A percentile compares a stretch with the other conserved stretches of the same genome.
Conservation (phyloP, 495 filamentous ascomycete species). For the Neurospora sp. region DNA sequence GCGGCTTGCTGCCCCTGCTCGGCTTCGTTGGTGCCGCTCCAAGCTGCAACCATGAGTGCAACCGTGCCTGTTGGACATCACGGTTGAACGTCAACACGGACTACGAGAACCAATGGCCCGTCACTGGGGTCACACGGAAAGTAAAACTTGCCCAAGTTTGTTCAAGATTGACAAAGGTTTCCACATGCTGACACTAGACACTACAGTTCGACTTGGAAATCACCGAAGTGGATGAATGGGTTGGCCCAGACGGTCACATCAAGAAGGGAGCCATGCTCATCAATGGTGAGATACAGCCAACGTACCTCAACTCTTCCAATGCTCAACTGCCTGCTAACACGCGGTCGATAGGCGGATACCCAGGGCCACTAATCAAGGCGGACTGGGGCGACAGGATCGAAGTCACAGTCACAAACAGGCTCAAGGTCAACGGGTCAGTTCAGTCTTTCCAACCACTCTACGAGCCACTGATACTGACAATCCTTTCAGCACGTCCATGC, state of each 20-base stretch:
- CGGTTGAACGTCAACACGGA: constrained; percentile 2
- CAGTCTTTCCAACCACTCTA: neutral
- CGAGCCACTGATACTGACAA: neutral
- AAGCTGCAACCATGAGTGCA: constrained; percentile 22
- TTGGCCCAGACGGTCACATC: constrained; percentile 28
- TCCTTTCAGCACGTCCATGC: constrained; percentile 9
- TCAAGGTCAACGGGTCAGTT: constrained; percentile 11
- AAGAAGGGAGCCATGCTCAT: constrained; percentile 16
- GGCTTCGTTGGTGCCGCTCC: neutral
- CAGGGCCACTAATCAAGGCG: constrained; percentile 19
- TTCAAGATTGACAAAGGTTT: no score
- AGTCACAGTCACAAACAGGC: constrained; percentile 15
- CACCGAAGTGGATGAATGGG: constrained; percentile 9
- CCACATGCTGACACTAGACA: constrained; percentile 1
- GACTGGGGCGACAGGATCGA: constrained; percentile 22
- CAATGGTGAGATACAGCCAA: constrained; percentile 20
- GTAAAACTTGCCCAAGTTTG: neutral
- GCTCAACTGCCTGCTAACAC: neutral
- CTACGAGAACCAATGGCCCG: constrained; percentile 1
- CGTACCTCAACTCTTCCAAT: neutral
- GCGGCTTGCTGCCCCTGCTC: neutral
- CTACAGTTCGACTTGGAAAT: constrained; percentile 9
- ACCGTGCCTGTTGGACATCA: neutral
- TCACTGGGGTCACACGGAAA: neutral
- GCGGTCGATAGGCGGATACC: neutral